phyloP scores from a whole-genome alignment of 805 yeast species.

The Candida ponderosae region DNA sequence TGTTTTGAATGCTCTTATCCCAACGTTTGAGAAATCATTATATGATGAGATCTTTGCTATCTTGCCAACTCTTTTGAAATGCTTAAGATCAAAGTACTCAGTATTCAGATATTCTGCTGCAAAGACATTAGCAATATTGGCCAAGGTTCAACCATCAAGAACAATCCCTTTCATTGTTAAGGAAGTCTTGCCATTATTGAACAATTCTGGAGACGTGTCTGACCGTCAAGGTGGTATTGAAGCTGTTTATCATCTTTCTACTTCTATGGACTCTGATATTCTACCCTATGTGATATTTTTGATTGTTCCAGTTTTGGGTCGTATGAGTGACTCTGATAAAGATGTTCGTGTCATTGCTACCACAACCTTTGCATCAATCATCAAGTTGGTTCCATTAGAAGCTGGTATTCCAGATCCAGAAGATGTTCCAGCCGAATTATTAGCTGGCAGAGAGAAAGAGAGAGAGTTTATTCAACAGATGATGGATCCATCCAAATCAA shows the following conservation, averaged over 20 bases:
- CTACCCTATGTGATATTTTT: conserved; percentile 92
- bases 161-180: conserved; percentile 79
- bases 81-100: conserved; percentile 61
- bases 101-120: conserved; percentile 89
- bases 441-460: conserved; percentile 87
- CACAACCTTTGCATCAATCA: conserved; percentile 92
- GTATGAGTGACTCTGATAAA: conserved; percentile 92
- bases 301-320: conserved; percentile 92
- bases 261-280: conserved; percentile 79
- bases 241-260: conserved; percentile 76
- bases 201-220: conserved; percentile 59
- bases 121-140: conserved; percentile 75
- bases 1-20: conserved; percentile 64
- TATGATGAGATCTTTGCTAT: conserved; percentile 42
- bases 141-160: conserved; percentile 56
- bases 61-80: conserved; percentile 42
- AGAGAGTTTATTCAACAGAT: conserved; percentile 92
- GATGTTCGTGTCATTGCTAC: conserved; percentile 90
- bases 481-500: conserved; percentile 93
- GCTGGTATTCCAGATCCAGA: conserved; percentile 96
- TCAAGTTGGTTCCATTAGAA: conserved; percentile 91
- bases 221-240: conserved; percentile 94
- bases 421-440: conserved; percentile 76
- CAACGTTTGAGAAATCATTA: conserved; percentile 44
- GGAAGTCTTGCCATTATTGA: conserved; percentile 68